phyloP scores from a whole-genome alignment of 768 basidiomycete genomes.

The Mycena rebaudengoi region DNA sequence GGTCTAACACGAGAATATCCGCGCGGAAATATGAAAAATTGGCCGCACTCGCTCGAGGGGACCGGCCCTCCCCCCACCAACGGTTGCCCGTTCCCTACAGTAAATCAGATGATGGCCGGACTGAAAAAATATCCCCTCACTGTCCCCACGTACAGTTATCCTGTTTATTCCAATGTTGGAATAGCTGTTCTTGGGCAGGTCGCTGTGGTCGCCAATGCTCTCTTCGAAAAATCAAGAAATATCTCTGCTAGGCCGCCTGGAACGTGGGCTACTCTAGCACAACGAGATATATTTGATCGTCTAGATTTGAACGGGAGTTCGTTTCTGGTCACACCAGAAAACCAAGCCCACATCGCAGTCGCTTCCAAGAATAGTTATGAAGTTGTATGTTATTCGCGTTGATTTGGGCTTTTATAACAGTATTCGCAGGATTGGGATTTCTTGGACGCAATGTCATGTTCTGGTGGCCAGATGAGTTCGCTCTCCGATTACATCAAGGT shows the following conservation, averaged over 20 bases:
- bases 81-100: constrained; percentile 30
- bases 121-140: constrained; percentile 31
- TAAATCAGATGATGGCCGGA: constrained; percentile 20
- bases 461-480: constrained; percentile 37
- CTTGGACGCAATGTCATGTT: constrained; percentile 30
- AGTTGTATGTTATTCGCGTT: constrained; percentile 12
- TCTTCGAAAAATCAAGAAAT: constrained; percentile 11
- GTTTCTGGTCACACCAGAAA: constrained; percentile 27
- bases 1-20: constrained; percentile 38
- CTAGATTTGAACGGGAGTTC: constrained; percentile 32
- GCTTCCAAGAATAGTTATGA: constrained; percentile 23
- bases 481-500: constrained; percentile 33
- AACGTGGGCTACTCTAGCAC: constrained; percentile 22
- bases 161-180: constrained; percentile 39
- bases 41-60: constrained; percentile 33
- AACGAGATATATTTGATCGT: constrained; percentile 37
- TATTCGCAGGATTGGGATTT: constrained; percentile 32
- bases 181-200: constrained; percentile 34
- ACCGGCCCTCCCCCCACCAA: constrained; percentile 31
- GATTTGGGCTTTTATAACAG: not conserved
- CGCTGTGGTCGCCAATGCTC: constrained; percentile 30
- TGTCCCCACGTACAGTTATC: constrained; percentile 33
- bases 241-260: constrained; percentile 18
- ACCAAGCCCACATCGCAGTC: constrained; percentile 26
- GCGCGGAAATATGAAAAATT: constrained; percentile 28